These are phyloP conservation scores for Trametes gibbosa DNA, from an alignment of 768 basidiomycete genomes.

Conservation along the genomic window DNA sequence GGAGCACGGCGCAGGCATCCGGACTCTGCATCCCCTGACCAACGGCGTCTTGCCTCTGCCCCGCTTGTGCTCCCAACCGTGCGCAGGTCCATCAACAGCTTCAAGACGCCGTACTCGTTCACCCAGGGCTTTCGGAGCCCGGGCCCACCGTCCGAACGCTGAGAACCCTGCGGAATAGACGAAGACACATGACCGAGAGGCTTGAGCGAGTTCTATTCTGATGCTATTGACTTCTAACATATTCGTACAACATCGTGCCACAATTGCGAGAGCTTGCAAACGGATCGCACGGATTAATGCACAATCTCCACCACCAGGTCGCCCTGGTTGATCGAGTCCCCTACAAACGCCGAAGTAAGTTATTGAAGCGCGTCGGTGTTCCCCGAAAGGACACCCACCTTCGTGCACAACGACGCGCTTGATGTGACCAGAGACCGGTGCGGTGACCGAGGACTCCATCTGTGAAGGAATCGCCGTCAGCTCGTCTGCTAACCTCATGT, in stretches of 20 bases:
- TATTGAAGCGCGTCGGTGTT: background rate
- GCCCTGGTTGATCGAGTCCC: conserved; percentile 93
- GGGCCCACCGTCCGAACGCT: conserved; percentile 8
- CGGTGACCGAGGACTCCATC: conserved; percentile 98
- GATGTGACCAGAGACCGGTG: conserved; percentile 94
- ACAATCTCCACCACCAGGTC: conserved; percentile 89
- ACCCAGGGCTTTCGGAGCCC: conserved; percentile 4
- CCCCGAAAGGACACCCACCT: conserved; percentile 44
- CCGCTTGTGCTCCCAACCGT: background rate
- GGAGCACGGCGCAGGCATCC: background rate
- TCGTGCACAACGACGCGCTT: conserved; percentile 90
- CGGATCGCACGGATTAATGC: conserved; percentile 40
- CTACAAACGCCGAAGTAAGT: conserved; percentile 35
- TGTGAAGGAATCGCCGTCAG: conserved; percentile 34
- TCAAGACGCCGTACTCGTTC: background rate
- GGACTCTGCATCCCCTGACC: background rate
- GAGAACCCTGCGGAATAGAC: background rate
- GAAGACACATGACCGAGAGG: conserved; percentile 7
- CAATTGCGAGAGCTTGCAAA: background rate
- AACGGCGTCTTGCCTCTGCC: background rate
- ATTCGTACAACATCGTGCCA: conserved; percentile 19
- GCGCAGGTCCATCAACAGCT: background rate
- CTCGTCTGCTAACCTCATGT: conserved; percentile 13
- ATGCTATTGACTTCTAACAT: conserved; percentile 18
- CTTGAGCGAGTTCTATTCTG: conserved; percentile 6